phyloP scores from a whole-genome alignment of 2,329 filamentous ascomycete species.

The Penicillium frequentans region DNA sequence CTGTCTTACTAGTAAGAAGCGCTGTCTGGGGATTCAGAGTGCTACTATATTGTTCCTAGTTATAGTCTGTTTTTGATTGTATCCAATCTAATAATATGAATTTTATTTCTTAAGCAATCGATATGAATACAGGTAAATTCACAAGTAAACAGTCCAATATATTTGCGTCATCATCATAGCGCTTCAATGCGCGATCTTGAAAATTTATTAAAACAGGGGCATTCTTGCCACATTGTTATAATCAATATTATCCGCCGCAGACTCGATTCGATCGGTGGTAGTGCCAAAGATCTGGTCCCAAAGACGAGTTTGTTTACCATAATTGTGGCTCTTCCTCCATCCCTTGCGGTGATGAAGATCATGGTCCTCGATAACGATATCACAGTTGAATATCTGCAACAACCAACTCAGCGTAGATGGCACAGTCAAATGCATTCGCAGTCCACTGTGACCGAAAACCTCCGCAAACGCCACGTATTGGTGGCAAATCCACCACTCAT shows the following conservation, averaged over 20 bases:
- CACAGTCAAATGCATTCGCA: conserved; percentile 37
- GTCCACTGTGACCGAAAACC: conserved; percentile 21
- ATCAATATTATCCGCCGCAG: conserved; percentile 31
- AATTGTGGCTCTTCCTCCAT: conserved; percentile 38
- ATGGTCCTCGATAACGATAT: conserved; percentile 48
- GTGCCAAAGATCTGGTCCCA: conserved; percentile 42
- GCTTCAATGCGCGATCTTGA: not conserved
- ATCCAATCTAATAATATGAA: not conserved
- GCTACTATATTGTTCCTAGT: too few species aligned
- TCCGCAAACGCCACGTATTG: conserved; percentile 44
- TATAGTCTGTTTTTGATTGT: not conserved
- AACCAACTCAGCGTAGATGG: conserved; percentile 39
- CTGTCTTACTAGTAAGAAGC: not conserved
- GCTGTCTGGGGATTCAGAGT: too few species aligned
- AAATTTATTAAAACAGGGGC: conserved; percentile 26
- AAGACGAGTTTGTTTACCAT: conserved; percentile 38
- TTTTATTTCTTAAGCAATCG: not conserved
- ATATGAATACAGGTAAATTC: not conserved
- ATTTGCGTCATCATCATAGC: not conserved
- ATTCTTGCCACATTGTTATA: conserved; percentile 30
- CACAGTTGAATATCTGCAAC: conserved; percentile 33
- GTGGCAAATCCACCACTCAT: conserved; percentile 51
- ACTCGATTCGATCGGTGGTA: conserved; percentile 41
- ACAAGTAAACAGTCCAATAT: not conserved
- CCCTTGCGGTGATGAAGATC: conserved; percentile 43